These are phyloP conservation scores for Colletotrichum acutatum DNA, from an alignment of 2,329 filamentous ascomycete genomes.

Conservation along the genomic window DNA sequence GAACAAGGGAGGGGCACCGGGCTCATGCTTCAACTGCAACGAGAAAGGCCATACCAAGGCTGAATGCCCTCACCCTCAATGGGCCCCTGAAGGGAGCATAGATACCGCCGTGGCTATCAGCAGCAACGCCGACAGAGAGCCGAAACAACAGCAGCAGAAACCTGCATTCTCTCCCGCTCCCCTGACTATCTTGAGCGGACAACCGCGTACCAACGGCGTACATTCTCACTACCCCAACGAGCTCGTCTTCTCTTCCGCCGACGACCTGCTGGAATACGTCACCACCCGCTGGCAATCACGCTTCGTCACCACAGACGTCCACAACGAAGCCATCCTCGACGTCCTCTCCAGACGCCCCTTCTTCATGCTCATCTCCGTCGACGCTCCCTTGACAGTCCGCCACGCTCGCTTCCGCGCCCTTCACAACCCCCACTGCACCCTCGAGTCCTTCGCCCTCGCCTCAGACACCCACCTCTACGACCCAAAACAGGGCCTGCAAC, in stretches of 20 bases:
- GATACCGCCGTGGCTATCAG: conserved; percentile 9
- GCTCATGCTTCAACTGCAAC: conserved; percentile 16
- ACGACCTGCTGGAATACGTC: conserved; percentile 83
- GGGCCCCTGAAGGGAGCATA: not conserved
- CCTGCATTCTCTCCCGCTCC: conserved; percentile 36
- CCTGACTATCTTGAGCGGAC: not conserved
- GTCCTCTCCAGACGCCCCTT: conserved; percentile 84
- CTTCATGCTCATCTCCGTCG: conserved; percentile 91
- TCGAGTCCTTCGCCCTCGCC: conserved; percentile 66
- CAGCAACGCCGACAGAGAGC: not conserved
- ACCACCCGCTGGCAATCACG: conserved; percentile 84
- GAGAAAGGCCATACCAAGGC: conserved; percentile 9
- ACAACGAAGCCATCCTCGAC: conserved; percentile 78
- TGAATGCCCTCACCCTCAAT: conserved; percentile 10
- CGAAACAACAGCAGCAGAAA: not conserved
- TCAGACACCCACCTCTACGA: conserved; percentile 83
- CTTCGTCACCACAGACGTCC: conserved; percentile 89
- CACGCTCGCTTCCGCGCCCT: conserved; percentile 81
- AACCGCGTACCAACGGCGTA: conserved; percentile 73
- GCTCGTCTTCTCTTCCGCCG: conserved; percentile 68
- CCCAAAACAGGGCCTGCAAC: conserved; percentile 71
- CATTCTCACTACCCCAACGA: conserved; percentile 39
- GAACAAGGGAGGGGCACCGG: not conserved
- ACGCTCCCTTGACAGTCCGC: conserved; percentile 86
- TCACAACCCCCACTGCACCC: conserved; percentile 43